phyloP scores from a whole-genome alignment of 352 stramenopile genomes.

The Globisporangium heterothallicum region DNA sequence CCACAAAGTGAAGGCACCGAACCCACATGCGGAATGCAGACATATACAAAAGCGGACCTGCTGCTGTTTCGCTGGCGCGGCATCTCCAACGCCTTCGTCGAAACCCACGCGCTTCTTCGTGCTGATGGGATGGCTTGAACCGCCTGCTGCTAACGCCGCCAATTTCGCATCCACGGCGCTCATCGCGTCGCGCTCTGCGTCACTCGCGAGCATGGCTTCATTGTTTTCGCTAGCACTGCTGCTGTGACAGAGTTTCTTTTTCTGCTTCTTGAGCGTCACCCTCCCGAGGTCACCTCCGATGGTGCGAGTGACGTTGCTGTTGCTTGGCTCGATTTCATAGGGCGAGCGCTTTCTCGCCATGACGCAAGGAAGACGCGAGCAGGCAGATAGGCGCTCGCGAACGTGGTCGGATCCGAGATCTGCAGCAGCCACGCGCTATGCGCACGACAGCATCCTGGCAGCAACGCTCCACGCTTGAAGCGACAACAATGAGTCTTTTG shows the following conservation, averaged over 20 bases:
- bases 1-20: no score
- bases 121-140: background rate
- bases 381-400: no score
- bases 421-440: no score
- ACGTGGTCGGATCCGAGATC: no score
- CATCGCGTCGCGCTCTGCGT: conserved; percentile 8
- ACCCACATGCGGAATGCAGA: no score
- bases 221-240: background rate
- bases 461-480: no score
- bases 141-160: conserved; percentile 5
- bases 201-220: conserved; percentile 4
- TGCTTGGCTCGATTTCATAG: conserved; percentile 26
- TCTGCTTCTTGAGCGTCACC: conserved; percentile 1
- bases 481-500: no score
- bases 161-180: conserved; percentile 10
- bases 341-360: conserved; percentile 34
- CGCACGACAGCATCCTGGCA: no score
- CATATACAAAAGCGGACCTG: background rate
- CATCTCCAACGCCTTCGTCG: background rate
- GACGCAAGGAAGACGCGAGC: no score
- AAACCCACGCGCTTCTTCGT: background rate
- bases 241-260: background rate
- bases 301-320: no score
- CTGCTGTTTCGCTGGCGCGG: background rate
- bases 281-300: background rate